phyloP scores from a whole-genome alignment of 768 basidiomycete genomes.

The Tulasnella sp. region DNA sequence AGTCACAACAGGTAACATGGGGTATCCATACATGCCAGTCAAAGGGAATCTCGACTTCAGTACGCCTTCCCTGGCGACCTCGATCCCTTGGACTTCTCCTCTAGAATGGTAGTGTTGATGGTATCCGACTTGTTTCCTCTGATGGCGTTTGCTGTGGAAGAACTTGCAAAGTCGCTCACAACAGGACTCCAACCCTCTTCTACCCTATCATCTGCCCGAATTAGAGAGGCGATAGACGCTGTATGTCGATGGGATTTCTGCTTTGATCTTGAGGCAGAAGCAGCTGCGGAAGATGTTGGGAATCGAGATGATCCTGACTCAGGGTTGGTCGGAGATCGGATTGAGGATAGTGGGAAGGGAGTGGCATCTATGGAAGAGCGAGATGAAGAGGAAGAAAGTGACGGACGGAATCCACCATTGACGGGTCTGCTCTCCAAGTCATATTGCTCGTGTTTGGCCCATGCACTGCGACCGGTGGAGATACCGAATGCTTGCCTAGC shows the following conservation, averaged over 20 bases:
- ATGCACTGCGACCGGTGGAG: conserved; percentile 20
- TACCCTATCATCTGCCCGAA: conserved; percentile 62
- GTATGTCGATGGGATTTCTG: conserved; percentile 55
- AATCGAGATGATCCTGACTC: neutral
- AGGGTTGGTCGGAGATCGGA: conserved; percentile 12
- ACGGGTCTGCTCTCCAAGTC: conserved; percentile 40
- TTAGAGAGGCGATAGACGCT: conserved; percentile 71
- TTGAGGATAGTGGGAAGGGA: conserved; percentile 13
- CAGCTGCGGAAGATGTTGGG: too few species aligned
- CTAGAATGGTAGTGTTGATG: too few species aligned
- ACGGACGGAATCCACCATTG: conserved; percentile 7
- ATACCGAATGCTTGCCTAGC: conserved; percentile 8
- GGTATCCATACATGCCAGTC: too few species aligned
- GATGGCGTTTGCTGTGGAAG: too few species aligned
- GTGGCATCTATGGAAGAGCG: conserved; percentile 34
- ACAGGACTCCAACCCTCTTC: conserved; percentile 79
- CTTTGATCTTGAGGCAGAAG: conserved; percentile 21
- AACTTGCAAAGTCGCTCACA: conserved; percentile 19
- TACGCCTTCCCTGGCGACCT: too few species aligned
- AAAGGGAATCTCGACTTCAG: too few species aligned
- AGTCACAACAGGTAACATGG: too few species aligned
- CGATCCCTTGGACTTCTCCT: too few species aligned
- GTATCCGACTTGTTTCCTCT: too few species aligned
- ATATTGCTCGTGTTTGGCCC: conserved; percentile 63
- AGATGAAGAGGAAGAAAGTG: conserved; percentile 6